Conservation (phyloP, 2,329 filamentous ascomycete genomes). For the Ciborinia camelliae region DNA sequence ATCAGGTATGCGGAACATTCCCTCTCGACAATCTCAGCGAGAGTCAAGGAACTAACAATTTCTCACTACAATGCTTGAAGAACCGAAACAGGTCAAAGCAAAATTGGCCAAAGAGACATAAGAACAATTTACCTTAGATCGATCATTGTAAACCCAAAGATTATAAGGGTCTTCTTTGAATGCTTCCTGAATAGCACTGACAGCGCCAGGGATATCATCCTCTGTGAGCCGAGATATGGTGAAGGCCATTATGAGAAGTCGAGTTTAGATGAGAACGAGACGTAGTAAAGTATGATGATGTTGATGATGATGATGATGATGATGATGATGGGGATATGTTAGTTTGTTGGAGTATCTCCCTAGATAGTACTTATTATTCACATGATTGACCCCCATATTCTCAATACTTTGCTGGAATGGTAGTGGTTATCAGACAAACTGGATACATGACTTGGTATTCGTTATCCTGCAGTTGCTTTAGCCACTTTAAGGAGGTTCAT, state of each 20-base stretch:
- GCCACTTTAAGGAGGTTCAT: not conserved
- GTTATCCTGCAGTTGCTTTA: constrained; percentile 2
- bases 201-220: constrained; percentile 59
- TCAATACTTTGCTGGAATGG: not conserved
- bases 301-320: too few relatives aligned
- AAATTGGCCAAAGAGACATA: not conserved
- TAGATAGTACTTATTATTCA: too few relatives aligned
- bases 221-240: constrained; percentile 54
- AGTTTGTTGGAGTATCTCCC: not conserved
- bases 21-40: not conserved
- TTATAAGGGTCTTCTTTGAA: constrained; percentile 67
- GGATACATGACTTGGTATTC: not conserved
- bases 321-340: not conserved
- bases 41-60: not conserved
- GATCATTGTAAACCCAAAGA: constrained; percentile 59
- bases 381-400: not conserved
- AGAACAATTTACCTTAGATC: constrained; percentile 43
- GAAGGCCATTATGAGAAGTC: constrained; percentile 45
- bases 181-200: constrained; percentile 62
- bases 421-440: not conserved
- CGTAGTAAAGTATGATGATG: not conserved
- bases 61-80: not conserved
- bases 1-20: constrained; percentile 4
- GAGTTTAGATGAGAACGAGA: not conserved
- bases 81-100: constrained; percentile 12